A percentile compares a stretch with the other conserved stretches of the same genome.
Evolutionary conservation across 345 rosid genomes (phyloP).

Genomic region (Arabidopsis arenosa): DNA sequence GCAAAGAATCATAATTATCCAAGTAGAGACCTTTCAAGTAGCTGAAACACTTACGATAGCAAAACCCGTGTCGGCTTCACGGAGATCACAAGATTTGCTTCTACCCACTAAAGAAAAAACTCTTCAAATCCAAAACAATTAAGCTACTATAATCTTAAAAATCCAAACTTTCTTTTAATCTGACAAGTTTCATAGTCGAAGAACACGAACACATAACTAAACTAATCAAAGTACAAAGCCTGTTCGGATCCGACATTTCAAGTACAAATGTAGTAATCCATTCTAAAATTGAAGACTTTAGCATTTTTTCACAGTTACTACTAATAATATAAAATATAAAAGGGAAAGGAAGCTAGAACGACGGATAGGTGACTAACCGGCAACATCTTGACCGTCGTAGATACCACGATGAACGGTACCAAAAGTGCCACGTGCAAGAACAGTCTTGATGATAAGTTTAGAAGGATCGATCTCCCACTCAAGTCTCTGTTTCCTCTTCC

Average conservation of each 20-base stretch:
- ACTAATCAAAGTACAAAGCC: slow-evolving; percentile 7
- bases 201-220: not conserved
- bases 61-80: slow-evolving; percentile 62
- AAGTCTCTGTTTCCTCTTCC: slow-evolving; percentile 52
- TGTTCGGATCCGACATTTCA: slow-evolving; percentile 5
- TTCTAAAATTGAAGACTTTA: not conserved
- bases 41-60: slow-evolving; percentile 49
- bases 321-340: not conserved
- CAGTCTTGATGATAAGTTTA: slow-evolving; percentile 79
- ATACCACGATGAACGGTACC: slow-evolving; percentile 98
- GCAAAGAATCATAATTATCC: slow-evolving; percentile 46
- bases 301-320: not conserved
- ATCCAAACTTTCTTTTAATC: slow-evolving; percentile 21
- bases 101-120: slow-evolving; percentile 41
- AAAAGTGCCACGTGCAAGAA: slow-evolving; percentile 97
- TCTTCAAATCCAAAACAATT: not conserved
- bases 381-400: slow-evolving; percentile 87
- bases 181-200: slow-evolving; percentile 7
- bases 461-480: slow-evolving; percentile 99
- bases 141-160: not conserved
- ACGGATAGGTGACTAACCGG: slow-evolving; percentile 65
- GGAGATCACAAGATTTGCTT: slow-evolving; percentile 54
- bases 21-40: slow-evolving; percentile 43
- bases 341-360: slow-evolving; percentile 5
- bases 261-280: slow-evolving; percentile 4